Evolutionary conservation across 129 eudicot species (phyloP), one percentile per base, ranked within the genome.

Genomic region (Tagetes patula): DNA sequence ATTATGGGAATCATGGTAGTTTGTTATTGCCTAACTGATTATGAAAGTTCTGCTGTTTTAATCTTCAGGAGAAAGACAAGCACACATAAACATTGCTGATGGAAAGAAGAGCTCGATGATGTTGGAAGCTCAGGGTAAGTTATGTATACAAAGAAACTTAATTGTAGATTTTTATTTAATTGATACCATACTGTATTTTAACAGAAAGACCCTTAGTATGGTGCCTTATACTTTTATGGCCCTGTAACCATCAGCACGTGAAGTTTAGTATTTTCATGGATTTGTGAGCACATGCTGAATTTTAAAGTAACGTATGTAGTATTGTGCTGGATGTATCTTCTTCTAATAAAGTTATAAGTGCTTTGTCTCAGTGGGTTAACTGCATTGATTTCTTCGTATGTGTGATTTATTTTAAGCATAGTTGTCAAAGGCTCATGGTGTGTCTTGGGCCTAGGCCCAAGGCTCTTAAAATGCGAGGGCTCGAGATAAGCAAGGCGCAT

Each of bases 41-140:
- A 53, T 60, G 27, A 20, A 38, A 31, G 76, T 46, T 9, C 0
- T 63, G 27, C 9, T 64, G 12, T 39, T 50, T 0, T 41, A 39
- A 74, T 77, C 63, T 65, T 75, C 90, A 91, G 99, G 97, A 67
- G 87, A 85, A 76, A 88, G 96, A 82, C 91, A 91, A 80, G 88
- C 95, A 49, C 88, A 87, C 69, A 90, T 90, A 49, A 90, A 90
- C 77, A 81, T 79, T 60, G 96, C 96, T 13, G 96, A 90, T 39
- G 96, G 96, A 40, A 87, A 82, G 84, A 90, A 85, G 87, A 83
- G 77, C 76, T 74, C 95, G 33, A 85, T 86, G 74, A 88, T 95
- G 73, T 85, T 95, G 78, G 92, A 86, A 70, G 99, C 99, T 72
- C 86, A 65, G 77, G 99, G 99, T 90, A 43, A 78, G 86, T 80